These are phyloP conservation scores for Alternaria sp. DNA, from an alignment of 2,329 filamentous ascomycete species.

Conservation along the genomic window DNA sequence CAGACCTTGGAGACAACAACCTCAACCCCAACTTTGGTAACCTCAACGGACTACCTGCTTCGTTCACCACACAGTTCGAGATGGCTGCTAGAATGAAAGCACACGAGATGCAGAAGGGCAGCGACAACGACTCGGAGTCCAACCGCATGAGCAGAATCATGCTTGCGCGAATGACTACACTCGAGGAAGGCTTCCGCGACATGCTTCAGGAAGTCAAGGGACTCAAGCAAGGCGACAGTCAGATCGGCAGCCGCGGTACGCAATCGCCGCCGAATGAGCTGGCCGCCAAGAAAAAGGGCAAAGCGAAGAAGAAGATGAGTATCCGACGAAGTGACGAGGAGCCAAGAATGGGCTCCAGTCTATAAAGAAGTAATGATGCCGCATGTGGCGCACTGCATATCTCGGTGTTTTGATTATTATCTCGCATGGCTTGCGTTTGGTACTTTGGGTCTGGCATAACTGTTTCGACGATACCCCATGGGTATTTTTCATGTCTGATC, in stretches of 20 bases:
- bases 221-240: conserved; percentile 53
- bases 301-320: conserved; percentile 37
- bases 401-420: conserved; percentile 7
- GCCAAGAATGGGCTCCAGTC: conserved; percentile 38
- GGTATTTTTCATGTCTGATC: conserved; percentile 1
- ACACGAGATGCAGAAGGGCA: conserved; percentile 27
- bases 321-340: conserved; percentile 26
- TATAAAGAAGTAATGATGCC: conserved; percentile 9
- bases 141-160: conserved; percentile 71
- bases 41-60: conserved; percentile 70
- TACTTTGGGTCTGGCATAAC: conserved; percentile 1
- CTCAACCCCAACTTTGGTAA: conserved; percentile 67
- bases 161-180: conserved; percentile 86
- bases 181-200: conserved; percentile 89
- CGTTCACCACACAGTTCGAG: conserved; percentile 73
- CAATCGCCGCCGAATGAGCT: conserved; percentile 36
- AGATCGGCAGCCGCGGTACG: conserved; percentile 33
- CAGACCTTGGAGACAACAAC: conserved; percentile 70
- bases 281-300: conserved; percentile 34
- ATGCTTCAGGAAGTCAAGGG: conserved; percentile 82
- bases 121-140: conserved; percentile 41
- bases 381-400: conserved; percentile 5
- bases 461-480: conserved; percentile 10
- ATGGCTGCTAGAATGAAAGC: conserved; percentile 40
- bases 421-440: conserved; percentile 6